Conservation (phyloP, 768 basidiomycete genomes). For the Leccinum uliginosum region DNA sequence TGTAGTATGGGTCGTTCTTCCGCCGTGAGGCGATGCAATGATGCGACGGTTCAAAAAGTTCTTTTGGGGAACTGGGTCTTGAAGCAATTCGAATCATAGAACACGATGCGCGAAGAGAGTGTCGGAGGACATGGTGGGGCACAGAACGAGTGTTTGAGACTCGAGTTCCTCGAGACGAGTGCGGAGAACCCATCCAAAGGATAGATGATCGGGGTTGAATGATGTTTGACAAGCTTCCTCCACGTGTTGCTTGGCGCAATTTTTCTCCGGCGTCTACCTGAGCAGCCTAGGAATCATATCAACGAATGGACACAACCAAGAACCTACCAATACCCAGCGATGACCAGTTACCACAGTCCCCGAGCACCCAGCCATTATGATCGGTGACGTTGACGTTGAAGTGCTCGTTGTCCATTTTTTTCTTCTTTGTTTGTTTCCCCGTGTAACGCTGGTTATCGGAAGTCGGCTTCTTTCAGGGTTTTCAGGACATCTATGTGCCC, state of each 20-base stretch:
- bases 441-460: background rate
- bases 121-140: background rate
- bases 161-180: background rate
- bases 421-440: background rate
- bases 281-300: background rate
- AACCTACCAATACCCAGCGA: background rate
- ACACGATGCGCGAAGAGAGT: background rate
- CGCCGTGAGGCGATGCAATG: background rate
- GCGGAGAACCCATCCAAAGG: background rate
- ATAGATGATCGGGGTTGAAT: background rate
- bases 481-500: background rate
- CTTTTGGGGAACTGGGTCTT: background rate
- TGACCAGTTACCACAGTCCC: background rate
- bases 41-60: background rate
- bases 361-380: background rate
- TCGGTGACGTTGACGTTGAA: background rate
- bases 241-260: conserved; percentile 2
- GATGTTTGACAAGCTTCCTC: background rate
- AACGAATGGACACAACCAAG: background rate
- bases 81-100: background rate
- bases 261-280: background rate
- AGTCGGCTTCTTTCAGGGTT: background rate
- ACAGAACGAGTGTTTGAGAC: background rate
- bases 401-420: background rate
- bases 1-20: background rate